Evolutionary conservation across 345 rosid genomes (phyloP), one percentile per base, ranked within the genome.

Genomic region (Pistacia integerrima): DNA sequence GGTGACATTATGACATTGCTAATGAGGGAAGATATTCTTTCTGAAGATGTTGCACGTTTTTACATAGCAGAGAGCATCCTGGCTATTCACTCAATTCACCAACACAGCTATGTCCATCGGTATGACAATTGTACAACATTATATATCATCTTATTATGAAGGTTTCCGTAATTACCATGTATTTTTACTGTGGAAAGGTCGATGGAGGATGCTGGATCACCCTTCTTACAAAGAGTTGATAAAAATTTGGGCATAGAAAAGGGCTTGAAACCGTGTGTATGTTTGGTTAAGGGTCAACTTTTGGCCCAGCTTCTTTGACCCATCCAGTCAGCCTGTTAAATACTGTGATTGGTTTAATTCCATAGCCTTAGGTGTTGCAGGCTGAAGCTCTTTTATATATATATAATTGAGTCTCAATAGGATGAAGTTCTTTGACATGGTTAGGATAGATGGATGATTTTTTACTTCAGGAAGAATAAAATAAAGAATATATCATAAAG

Each of bases 1-100:
- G 99, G 99, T 76, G 99, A 96, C 89, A 96, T 96, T 76, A 96
- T 93, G 98, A 96, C 99, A 65, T 85, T 96, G 81, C 85, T 96
- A 73, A 96, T 96, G 99, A 90, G 99, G 81, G 97, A 96, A 90
- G 98, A 93, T 77, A 82, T 84, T 88, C 97, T 96, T 70, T 91
- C 93, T 70, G 98, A 96, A 86, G 94, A 93, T 77, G 93, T 93
- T 74, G 94, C 97, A 3, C 87, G 94, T 48, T 96, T 96, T 86
- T 96, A 96, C 83, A 87, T 92, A 70, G 93, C 92, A n/a, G 95
- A 92, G 74, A 92, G 94, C 85, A 82, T 92, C 87, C 86, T 92
- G 75, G 97, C 97, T 62, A 92, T 92, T 70, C 93, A 92, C 75
- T 89, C 97, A 18, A 90, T 92, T 84, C 97, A 92, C 74, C 97